These are phyloP conservation scores for Piper betle DNA, from an alignment of 164 flowering plant genomes.

Conservation along the genomic window DNA sequence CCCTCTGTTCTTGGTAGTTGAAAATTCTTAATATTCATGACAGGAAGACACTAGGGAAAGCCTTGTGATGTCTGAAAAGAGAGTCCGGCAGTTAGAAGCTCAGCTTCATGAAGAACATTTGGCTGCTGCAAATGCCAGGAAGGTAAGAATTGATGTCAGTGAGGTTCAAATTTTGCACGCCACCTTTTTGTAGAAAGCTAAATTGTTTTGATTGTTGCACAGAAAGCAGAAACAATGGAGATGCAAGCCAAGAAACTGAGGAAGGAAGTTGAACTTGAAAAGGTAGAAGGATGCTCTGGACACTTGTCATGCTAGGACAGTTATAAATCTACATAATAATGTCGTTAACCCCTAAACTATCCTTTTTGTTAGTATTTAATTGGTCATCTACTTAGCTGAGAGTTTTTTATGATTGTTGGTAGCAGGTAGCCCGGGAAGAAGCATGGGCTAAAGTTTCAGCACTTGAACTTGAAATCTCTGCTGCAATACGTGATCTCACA, in stretches of 20 bases:
- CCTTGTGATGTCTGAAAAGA: conserved; percentile 71
- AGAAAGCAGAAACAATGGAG: conserved; percentile 74
- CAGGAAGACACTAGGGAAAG: conserved; percentile 88
- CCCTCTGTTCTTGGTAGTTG: conserved; percentile 2
- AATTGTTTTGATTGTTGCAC: conserved; percentile 15
- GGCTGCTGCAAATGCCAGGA: conserved; percentile 35
- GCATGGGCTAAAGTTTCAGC: conserved; percentile 96
- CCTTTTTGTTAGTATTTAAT: background rate
- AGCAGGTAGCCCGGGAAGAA: conserved; percentile 99
- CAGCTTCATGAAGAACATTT: conserved; percentile 57
- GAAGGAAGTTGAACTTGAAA: conserved; percentile 75
- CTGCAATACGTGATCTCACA: conserved; percentile 83
- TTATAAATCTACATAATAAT: background rate
- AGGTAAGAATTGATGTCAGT: conserved; percentile 24
- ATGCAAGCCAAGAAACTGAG: conserved; percentile 38
- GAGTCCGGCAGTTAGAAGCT: conserved; percentile 71
- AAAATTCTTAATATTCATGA: conserved; percentile 5
- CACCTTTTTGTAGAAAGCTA: background rate
- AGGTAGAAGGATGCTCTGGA: conserved; percentile 40
- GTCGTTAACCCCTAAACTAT: background rate
- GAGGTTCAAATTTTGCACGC: background rate
- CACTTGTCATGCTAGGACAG: background rate
- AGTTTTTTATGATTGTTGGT: conserved; percentile 35
- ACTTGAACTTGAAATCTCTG: conserved; percentile 83
- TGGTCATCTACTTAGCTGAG: conserved; percentile 31